Conservation (phyloP, 1,139 yeast genomes). For the Pneumocystis wakefieldiae region DNA sequence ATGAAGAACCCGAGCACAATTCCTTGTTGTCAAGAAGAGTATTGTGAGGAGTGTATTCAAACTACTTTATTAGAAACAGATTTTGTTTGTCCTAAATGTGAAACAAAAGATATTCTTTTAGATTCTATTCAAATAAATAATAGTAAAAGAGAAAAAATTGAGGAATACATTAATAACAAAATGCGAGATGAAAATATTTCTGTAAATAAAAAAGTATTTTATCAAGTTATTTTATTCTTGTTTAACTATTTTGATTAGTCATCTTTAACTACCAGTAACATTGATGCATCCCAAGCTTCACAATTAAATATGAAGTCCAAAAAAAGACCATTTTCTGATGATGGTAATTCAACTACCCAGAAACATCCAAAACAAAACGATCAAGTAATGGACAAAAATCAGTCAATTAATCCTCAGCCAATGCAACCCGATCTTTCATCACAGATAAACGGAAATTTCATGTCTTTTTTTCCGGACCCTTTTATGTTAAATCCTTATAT, state of each 20-base stretch:
- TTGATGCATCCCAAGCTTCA: neutral
- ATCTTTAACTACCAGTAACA: neutral
- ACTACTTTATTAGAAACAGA: slow-evolving; percentile 64
- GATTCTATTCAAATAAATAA: slow-evolving; percentile 54
- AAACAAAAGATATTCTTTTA: slow-evolving; percentile 52
- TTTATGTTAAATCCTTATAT: slow-evolving; percentile 11
- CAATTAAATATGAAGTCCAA: slow-evolving; percentile 4
- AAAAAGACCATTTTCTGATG: slow-evolving; percentile 4
- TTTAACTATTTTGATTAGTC: neutral
- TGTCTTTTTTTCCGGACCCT: neutral
- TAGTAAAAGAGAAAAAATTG: slow-evolving; percentile 40
- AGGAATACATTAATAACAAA: slow-evolving; percentile 36
- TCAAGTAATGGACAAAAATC: neutral
- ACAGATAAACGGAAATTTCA: neutral
- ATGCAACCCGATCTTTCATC: neutral
- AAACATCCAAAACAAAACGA: neutral
- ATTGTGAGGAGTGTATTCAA: slow-evolving; percentile 53
- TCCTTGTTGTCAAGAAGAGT: slow-evolving; percentile 57
- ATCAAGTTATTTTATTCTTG: slow-evolving; percentile 1
- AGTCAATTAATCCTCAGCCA: slow-evolving; percentile 2
- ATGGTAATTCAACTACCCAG: neutral
- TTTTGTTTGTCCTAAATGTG: slow-evolving; percentile 83
- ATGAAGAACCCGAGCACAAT: slow-evolving; percentile 67
- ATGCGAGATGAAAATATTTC: slow-evolving; percentile 16
- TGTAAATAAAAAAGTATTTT: slow-evolving; percentile 2